Evolutionary conservation across 164 flowering plant species (phyloP), one percentile per base, ranked within the genome.

Genomic region (Cinnamomum chago): DNA sequence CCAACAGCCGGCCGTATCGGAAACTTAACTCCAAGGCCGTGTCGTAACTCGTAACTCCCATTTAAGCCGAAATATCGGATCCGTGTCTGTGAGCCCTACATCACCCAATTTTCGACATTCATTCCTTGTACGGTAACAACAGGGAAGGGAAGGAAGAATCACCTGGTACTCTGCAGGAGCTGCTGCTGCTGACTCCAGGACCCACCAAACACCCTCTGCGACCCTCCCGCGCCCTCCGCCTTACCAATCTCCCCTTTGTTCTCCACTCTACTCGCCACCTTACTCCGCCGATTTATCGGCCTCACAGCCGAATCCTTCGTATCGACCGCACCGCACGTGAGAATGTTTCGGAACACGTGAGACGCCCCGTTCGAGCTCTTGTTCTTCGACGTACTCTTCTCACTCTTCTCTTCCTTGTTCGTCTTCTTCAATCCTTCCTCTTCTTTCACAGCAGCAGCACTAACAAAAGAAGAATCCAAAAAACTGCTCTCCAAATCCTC

Each of bases 241-340:
- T 52, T 80, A 33, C 76, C 40, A 30, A 79, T 66, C 74, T 58
- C 64, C n/a, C 47, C 23, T 20, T 69, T 18, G 23, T n/a, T 30
- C 14, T 47, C 62, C 22, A 27, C 65, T 58, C 33, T 71, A 14
- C 51, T 20, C 18, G 76, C 65, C 65, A 35, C 17, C 71, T 10
- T 40, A n/a, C 17, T n/a, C 2, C 47, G 12, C 65, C 73, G 66
- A 62, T 62, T 62, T 35, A 28, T 40, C 17, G 50, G 51, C 71
- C 10, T n/a, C 25, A 67, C 27, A 18, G 68, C 30, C 40, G 88
- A 76, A 11, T 90, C 93, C 13, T 83, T 82, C 0, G 91, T 87
- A 6, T 88, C 87, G n/a, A 76, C 77, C 3, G 81, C 79, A 6
- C 91, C 87, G 65, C 95, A 89, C 17, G 69, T 76, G 1, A 89